Evolutionary conservation across 1,139 yeast genomes (phyloP), one percentile per base, ranked within the genome.

Genomic region (Sugiyamaella pinicola): DNA sequence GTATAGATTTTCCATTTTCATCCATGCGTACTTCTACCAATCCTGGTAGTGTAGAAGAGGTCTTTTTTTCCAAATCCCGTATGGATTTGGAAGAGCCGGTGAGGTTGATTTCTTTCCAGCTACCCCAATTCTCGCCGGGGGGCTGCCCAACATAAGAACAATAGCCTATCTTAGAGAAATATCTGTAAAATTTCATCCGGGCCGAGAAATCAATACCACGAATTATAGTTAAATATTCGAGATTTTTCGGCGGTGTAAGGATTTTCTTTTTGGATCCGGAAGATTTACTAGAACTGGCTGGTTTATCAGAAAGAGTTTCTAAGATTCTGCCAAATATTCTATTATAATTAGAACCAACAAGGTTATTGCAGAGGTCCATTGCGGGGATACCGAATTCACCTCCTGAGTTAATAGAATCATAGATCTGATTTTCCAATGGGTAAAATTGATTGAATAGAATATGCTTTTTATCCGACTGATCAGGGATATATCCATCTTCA

Each of bases 181-280:
- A 83, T 38, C 95, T 74, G 65, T 82, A 87, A 61, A 82, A 87
- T 62, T 87, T 86, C 58, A 78, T 75, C 60, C 89, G 82, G 0
- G 95, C 95, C 56, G 81, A 83, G 59, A 83, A 83, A 62, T 87
- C 95, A 55, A 83, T 81, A 24, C 84, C 84, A 55, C 87, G 75
- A 1, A 85, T 76, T 1, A 88, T 69, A 1, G 78, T 69, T 42
- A 73, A 64, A 43, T 75, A 72, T 12, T 70, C 73, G n/a, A 41
- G 31, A 26, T 28, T 22, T 6, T 43, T 28, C 9, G 52, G 47
- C 9, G 40, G 39, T 33, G 68, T 62, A 2, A 65, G 59, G 2
- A 71, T 63, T 47, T 66, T 66, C 39, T 55, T 55, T 6, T 53
- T 47, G 40, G 51, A 55, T 2, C 26, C 46, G 3, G 33, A 7